phyloP scores from a whole-genome alignment of 768 basidiomycete genomes.

The Russula sp. region DNA sequence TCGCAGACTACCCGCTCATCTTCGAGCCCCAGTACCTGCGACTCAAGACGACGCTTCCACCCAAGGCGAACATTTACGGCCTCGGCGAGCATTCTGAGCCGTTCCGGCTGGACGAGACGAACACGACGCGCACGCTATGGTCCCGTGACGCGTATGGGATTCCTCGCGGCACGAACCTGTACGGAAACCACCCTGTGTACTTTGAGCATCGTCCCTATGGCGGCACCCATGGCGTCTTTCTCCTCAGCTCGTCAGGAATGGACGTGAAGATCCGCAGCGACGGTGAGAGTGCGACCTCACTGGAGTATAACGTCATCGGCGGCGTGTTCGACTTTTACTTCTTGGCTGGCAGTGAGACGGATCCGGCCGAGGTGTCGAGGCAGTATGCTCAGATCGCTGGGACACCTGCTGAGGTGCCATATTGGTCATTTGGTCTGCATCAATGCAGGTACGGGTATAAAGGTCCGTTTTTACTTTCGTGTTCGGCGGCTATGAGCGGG shows the following conservation, averaged over 20 bases:
- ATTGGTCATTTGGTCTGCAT: slow-evolving; percentile 72
- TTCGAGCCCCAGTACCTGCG: slow-evolving; percentile 78
- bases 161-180: slow-evolving; percentile 58
- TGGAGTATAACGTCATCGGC: slow-evolving; percentile 78
- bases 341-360: slow-evolving; percentile 59
- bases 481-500: neutral
- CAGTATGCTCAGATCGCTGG: slow-evolving; percentile 72
- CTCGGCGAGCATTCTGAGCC: slow-evolving; percentile 70
- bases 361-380: slow-evolving; percentile 55
- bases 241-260: slow-evolving; percentile 73
- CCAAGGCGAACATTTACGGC: slow-evolving; percentile 68
- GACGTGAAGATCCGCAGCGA: slow-evolving; percentile 55
- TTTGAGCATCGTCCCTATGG: slow-evolving; percentile 59
- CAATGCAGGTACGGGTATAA: slow-evolving; percentile 71
- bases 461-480: slow-evolving; percentile 38
- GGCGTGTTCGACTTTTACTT: slow-evolving; percentile 80
- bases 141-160: slow-evolving; percentile 63
- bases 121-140: slow-evolving; percentile 55
- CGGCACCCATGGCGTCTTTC: slow-evolving; percentile 67
- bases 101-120: slow-evolving; percentile 52
- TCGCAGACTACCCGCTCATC: slow-evolving; percentile 57
- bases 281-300: slow-evolving; percentile 38
- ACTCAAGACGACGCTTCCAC: slow-evolving; percentile 59
- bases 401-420: slow-evolving; percentile 66
- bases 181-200: slow-evolving; percentile 71